These are phyloP conservation scores for Penicillium steckii DNA, from an alignment of 495 filamentous ascomycete species.

Conservation along the genomic window DNA sequence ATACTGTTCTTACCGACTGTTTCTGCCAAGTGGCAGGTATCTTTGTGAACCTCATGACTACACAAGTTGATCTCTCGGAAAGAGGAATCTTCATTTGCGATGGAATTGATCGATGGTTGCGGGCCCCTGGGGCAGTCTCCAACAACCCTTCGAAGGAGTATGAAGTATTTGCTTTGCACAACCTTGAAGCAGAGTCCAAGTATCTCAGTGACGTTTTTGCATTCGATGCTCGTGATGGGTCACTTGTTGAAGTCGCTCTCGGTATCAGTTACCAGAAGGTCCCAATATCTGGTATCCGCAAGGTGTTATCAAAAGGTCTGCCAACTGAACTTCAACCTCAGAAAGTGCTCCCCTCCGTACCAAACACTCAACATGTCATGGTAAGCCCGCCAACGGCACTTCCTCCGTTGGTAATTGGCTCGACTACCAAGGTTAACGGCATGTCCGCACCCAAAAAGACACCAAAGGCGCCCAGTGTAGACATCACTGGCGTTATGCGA, in stretches of 20 bases:
- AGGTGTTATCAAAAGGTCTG: not conserved
- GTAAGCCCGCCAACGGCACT: not conserved
- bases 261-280: conserved; percentile 34
- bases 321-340: not conserved
- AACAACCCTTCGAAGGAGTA: conserved; percentile 2
- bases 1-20: conserved; percentile 31
- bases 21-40: conserved; percentile 54
- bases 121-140: conserved; percentile 35
- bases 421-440: not conserved
- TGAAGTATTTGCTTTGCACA: conserved; percentile 13
- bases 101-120: conserved; percentile 47
- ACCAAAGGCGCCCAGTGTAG: not conserved
- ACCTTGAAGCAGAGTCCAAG: conserved; percentile 2
- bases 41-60: conserved; percentile 52
- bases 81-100: conserved; percentile 49
- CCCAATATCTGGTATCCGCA: not conserved
- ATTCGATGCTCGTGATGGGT: conserved; percentile 15
- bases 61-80: conserved; percentile 17
- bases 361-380: not conserved
- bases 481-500: not conserved
- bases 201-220: conserved; percentile 22
- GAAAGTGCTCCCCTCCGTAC: not conserved
- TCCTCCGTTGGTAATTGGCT: not conserved
- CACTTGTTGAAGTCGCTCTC: conserved; percentile 35
- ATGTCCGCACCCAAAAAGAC: not conserved